Base-by-base conservation (phyloP, 495 filamentous ascomycete species). In the Amniculicola lignicola region DNA sequence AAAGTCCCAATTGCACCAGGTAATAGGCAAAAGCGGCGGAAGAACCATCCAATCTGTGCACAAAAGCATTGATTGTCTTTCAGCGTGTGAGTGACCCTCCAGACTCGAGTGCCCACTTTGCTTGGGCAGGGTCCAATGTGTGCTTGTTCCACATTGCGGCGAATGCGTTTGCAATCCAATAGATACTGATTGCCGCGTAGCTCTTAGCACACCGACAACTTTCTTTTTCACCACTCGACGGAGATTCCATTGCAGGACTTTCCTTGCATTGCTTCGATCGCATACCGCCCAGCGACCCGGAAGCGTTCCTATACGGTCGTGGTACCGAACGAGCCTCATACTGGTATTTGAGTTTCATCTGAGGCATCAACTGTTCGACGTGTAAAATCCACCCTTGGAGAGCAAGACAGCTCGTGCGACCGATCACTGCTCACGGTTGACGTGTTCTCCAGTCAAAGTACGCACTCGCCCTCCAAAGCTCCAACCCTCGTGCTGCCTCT, bases 1-100 rank as follows among this genome's bases (percentile, higher is more conserved):
- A 41, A 57, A 51, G 28, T 3, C 35, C 29, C 54, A 51, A 57
- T 38, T 57, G 54, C 54, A 24, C 45, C 43, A 48, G 43, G 19
- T 37, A 29, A 35, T 22, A 24, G 53, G 7, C 16, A 41, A 45
- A 29, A 15, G 33, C 31, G 23, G 43, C 43, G 33, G 24, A 21
- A 57, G 39, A 33, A 49, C 28, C 9, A 12, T 16, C 24, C n/a
- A n/a, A n/a, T n/a, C n/a, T n/a, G n/a, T n/a, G n/a, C n/a, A n/a
- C n/a, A n/a, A n/a, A n/a, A n/a, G n/a, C n/a, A n/a, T n/a, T n/a
- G n/a, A n/a, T n/a, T n/a, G n/a, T n/a, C n/a, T 40, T 44, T 44
- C n/a, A 22, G n/a, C 25, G 12, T 33, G 51, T 54, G 28, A 54
- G 51, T 54, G 10, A n/a, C n/a, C n/a, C n/a, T n/a, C n/a, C n/a